phyloP scores from a whole-genome alignment of 1,284 basidiomycete species.

The Ustanciosporium gigantosporum region DNA sequence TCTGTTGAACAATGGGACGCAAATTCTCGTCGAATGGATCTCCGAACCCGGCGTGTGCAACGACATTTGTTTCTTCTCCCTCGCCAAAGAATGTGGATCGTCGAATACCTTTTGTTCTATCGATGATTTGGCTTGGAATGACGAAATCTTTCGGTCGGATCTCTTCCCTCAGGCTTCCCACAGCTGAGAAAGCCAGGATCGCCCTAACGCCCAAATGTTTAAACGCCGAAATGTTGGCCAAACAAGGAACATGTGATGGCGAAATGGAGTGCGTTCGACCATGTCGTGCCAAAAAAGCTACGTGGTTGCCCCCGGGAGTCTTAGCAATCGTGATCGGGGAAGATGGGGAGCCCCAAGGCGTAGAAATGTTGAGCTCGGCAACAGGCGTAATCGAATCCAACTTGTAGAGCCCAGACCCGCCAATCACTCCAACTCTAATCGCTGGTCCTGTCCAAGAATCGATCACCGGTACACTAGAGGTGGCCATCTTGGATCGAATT shows the following conservation, averaged over 20 bases:
- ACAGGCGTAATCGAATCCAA: constrained; percentile 53
- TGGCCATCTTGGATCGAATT: background rate
- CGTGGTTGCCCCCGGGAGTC: constrained; percentile 72
- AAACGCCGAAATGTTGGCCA: constrained; percentile 93
- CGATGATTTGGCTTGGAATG: constrained; percentile 90
- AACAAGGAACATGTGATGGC: constrained; percentile 66
- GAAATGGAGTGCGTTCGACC: constrained; percentile 71
- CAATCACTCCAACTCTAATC: constrained; percentile 54
- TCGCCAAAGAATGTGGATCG: constrained; percentile 81
- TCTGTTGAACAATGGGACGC: constrained; percentile 42
- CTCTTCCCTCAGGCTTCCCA: constrained; percentile 93
- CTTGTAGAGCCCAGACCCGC: constrained; percentile 59
- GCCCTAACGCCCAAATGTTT: constrained; percentile 87
- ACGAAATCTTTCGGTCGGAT: constrained; percentile 77
- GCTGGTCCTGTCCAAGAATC: constrained; percentile 35
- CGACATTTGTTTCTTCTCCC: constrained; percentile 70
- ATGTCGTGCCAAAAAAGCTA: constrained; percentile 93
- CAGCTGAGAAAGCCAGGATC: constrained; percentile 91
- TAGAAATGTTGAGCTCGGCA: constrained; percentile 47
- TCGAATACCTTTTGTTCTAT: constrained; percentile 89
- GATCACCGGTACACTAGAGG: constrained; percentile 5
- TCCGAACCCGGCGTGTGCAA: constrained; percentile 91
- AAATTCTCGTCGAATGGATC: constrained; percentile 65
- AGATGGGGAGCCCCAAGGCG: constrained; percentile 90
- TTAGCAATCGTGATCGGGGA: constrained; percentile 86